Conservation (phyloP, 169 alveolate species). For the Plasmodium gonderi region DNA sequence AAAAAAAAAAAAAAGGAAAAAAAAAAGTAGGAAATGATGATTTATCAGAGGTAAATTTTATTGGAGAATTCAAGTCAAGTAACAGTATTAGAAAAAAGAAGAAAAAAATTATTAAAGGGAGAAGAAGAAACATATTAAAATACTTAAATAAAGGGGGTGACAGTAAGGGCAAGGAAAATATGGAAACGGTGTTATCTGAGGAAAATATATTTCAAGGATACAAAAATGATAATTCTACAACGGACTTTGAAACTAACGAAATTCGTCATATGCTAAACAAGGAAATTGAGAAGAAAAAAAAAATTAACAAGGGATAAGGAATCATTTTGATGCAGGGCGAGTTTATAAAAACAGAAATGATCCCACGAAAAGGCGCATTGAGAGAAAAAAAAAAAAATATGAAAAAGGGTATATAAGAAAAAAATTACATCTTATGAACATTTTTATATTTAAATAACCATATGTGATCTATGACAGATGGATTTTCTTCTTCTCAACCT, state of each 20-base stretch:
- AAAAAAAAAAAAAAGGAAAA: conserved; percentile 1
- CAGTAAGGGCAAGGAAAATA: conserved; percentile 5
- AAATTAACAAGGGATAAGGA: background rate
- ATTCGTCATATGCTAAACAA: conserved; percentile 42
- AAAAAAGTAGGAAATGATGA: background rate
- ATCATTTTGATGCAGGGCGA: background rate
- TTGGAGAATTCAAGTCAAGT: background rate
- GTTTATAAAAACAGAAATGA: too few species aligned
- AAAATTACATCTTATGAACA: too few species aligned
- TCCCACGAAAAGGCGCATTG: background rate
- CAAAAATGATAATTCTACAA: conserved; percentile 15
- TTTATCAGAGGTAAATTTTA: background rate
- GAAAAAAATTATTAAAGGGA: conserved; percentile 1
- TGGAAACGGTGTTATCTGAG: conserved; percentile 30
- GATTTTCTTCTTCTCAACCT: too few species aligned
- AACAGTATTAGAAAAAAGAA: conserved; percentile 1
- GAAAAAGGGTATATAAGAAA: background rate
- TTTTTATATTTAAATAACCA: background rate
- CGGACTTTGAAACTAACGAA: conserved; percentile 64
- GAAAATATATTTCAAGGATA: background rate
- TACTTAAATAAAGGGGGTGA: conserved; percentile 22
- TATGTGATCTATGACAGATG: too few species aligned
- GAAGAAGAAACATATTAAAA: conserved; percentile 4
- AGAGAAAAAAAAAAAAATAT: background rate
- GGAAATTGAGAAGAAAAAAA: conserved; percentile 69